Evolutionary conservation across 805 yeast species (phyloP).

Genomic region (Millerozyma acaciae): DNA sequence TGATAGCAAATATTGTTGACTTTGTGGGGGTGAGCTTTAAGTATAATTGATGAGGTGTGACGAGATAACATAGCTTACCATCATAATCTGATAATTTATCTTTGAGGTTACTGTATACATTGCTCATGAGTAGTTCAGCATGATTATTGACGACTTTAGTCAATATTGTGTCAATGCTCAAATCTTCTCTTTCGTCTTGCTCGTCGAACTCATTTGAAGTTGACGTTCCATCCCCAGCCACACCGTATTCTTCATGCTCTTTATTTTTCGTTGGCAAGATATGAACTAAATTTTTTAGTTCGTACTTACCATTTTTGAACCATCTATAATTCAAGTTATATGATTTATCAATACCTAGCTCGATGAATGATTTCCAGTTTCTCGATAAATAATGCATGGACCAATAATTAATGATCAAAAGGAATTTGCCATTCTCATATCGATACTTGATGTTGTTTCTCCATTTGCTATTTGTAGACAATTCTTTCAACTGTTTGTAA

Average conservation of each 20-base stretch:
- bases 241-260: too few species aligned
- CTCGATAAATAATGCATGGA: constrained; percentile 38
- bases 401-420: constrained; percentile 66
- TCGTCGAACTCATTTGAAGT: too few species aligned
- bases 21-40: constrained; percentile 30
- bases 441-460: constrained; percentile 55
- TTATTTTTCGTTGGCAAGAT: too few species aligned
- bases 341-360: constrained; percentile 52
- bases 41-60: constrained; percentile 32
- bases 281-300: constrained; percentile 14
- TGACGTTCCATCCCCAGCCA: constrained; percentile 6
- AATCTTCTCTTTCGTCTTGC: constrained; percentile 17
- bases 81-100: constrained; percentile 9
- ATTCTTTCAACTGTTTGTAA: constrained; percentile 51
- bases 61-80: constrained; percentile 10
- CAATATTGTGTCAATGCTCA: constrained; percentile 33
- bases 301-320: constrained; percentile 54
- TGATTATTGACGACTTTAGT: constrained; percentile 37
- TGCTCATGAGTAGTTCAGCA: constrained; percentile 28
- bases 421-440: constrained; percentile 50
- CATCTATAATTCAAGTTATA: constrained; percentile 54
- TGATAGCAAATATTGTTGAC: constrained; percentile 33
- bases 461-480: constrained; percentile 50
- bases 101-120: constrained; percentile 15
- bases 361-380: constrained; percentile 50